Percentiles rank a stretch among this genome's conserved stretches.
phyloP scores from a whole-genome alignment of 805 yeast species.

The Myxozyma sirexii region DNA sequence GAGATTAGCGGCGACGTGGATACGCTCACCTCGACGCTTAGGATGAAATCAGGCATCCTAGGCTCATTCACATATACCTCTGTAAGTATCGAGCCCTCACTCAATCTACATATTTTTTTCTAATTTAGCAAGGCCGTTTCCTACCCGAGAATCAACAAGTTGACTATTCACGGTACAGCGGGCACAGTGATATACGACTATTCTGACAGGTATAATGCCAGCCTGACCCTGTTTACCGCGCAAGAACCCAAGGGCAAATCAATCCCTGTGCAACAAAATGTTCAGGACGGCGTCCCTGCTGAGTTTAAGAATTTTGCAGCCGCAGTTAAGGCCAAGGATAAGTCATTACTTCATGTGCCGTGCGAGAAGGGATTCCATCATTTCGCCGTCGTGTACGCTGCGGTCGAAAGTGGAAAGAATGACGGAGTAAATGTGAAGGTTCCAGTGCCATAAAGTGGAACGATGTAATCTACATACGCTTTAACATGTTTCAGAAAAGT shows the following conservation, averaged over 20 bases:
- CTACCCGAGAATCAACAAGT: conserved; percentile 45
- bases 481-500: no score
- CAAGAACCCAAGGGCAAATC: conserved; percentile 32
- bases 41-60: conserved; percentile 61
- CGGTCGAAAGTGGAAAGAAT: conserved; percentile 62
- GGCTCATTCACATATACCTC: conserved; percentile 90
- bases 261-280: conserved; percentile 39
- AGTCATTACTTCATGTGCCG: conserved; percentile 53
- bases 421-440: conserved; percentile 40
- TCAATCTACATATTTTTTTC: background rate
- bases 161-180: conserved; percentile 74
- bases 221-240: conserved; percentile 30
- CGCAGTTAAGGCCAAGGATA: conserved; percentile 67
- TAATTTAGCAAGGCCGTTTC: conserved; percentile 17
- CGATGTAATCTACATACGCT: no score
- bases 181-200: conserved; percentile 76
- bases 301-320: conserved; percentile 60
- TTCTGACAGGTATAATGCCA: conserved; percentile 50
- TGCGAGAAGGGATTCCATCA: conserved; percentile 89
- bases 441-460: background rate
- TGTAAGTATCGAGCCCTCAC: conserved; percentile 49
- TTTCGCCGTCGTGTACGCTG: conserved; percentile 86
- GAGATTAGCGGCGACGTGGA: conserved; percentile 82
- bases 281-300: conserved; percentile 57
- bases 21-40: conserved; percentile 69